A percentile compares a stretch with the other conserved stretches of the same genome.
These are phyloP conservation scores for Geotrichum australiense DNA, from an alignment of 1,139 yeast genomes.

Conservation along the genomic window DNA sequence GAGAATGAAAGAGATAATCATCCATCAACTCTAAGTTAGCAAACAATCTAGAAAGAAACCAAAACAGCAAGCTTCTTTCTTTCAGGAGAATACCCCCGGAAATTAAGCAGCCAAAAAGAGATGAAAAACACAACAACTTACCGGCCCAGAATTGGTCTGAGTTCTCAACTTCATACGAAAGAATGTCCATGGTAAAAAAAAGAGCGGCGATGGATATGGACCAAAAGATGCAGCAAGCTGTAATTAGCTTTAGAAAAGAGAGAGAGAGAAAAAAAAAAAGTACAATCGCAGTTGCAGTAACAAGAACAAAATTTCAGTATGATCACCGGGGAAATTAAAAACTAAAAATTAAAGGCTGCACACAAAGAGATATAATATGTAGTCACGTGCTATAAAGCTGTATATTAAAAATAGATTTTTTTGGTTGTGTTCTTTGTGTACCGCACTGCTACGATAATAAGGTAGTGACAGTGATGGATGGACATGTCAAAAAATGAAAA, in stretches of 20 bases:
- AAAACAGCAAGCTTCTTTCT: too few species aligned
- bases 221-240: not conserved
- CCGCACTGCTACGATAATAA: not conserved
- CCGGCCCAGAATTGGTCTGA: slow-evolving; percentile 33
- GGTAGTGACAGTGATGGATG: too few species aligned
- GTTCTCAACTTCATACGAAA: slow-evolving; percentile 30
- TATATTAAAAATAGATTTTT: not conserved
- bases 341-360: not conserved
- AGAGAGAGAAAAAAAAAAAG: not conserved
- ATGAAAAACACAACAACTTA: slow-evolving; percentile 13
- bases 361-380: not conserved
- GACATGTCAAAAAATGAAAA: too few species aligned
- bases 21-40: too few species aligned
- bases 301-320: not conserved
- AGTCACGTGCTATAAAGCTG: not conserved
- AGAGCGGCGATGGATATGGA: not conserved
- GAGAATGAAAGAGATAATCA: not conserved
- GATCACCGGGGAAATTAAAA: not conserved
- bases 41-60: too few species aligned
- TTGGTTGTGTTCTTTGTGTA: not conserved
- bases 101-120: not conserved
- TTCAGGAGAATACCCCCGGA: not conserved
- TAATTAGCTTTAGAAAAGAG: not conserved
- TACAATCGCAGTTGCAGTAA: too few species aligned
- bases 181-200: slow-evolving; percentile 27